A percentile compares a stretch with the other conserved stretches of the same genome.
These are phyloP conservation scores for Entomortierella beljakovae DNA, from an alignment of 192 early-diverging fungal genomes.

Conservation along the genomic window DNA sequence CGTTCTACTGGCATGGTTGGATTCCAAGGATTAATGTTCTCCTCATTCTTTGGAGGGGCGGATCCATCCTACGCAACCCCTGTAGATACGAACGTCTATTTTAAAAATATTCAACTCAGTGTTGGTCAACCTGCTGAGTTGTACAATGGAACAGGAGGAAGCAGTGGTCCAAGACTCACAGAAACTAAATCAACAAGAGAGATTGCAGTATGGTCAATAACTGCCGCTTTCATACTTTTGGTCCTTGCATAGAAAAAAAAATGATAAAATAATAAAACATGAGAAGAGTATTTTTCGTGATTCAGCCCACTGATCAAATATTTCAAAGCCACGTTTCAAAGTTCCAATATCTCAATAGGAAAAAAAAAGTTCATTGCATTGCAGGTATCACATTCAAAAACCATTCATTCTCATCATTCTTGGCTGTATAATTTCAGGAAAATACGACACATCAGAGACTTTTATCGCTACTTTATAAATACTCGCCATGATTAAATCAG, in stretches of 20 bases:
- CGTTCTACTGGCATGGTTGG: slow-evolving; percentile 56
- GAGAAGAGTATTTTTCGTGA: background rate
- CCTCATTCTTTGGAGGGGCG: slow-evolving; percentile 65
- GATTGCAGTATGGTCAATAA: slow-evolving; percentile 1
- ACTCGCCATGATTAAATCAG: slow-evolving; percentile 87
- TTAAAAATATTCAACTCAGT: slow-evolving; percentile 58
- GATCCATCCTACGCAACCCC: slow-evolving; percentile 52
- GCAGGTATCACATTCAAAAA: background rate
- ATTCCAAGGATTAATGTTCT: slow-evolving; percentile 59
- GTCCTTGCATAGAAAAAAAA: slow-evolving; percentile 3
- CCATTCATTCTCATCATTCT: too few relatives aligned
- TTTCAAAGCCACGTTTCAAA: background rate
- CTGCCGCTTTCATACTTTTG: slow-evolving; percentile 3
- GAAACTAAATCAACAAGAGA: slow-evolving; percentile 1
- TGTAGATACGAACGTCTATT: slow-evolving; percentile 51
- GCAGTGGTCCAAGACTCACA: background rate
- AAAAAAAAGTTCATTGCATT: background rate
- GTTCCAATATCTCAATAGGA: too few relatives aligned
- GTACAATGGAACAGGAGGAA: slow-evolving; percentile 35
- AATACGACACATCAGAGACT: background rate
- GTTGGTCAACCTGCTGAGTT: slow-evolving; percentile 53
- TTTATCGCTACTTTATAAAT: background rate
- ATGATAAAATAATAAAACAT: background rate
- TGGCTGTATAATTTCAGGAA: too few relatives aligned
- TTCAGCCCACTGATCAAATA: too few relatives aligned